phyloP scores from a whole-genome alignment of 73 alveolate species.

The Tetrahymena malaccensis region DNA sequence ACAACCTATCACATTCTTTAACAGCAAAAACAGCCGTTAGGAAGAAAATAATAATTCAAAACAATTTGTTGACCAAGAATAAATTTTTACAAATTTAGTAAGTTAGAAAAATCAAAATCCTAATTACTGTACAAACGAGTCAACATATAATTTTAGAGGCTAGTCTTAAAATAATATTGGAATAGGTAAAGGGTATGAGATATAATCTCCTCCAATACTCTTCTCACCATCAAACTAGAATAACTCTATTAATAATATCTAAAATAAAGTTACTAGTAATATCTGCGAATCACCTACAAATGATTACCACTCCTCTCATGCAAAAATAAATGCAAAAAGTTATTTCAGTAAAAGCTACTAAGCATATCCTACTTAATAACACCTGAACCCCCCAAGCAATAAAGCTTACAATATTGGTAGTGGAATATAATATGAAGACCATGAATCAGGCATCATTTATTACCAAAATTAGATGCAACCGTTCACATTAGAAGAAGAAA shows the following conservation, averaged over 20 bases:
- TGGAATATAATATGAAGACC: not conserved
- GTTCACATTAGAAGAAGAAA: not conserved
- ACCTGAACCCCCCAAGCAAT: not conserved
- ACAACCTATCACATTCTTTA: not conserved
- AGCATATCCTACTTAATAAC: not conserved
- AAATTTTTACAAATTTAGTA: not conserved
- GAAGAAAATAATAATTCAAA: not conserved
- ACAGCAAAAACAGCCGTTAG: not conserved
- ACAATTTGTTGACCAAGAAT: not conserved
- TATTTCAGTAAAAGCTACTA: not conserved
- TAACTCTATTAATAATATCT: not conserved
- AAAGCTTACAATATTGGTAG: not conserved
- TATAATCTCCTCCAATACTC: not conserved
- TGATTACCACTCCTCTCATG: not conserved
- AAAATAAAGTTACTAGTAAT: not conserved
- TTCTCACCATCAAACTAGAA: not conserved
- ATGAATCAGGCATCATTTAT: not conserved
- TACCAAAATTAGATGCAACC: not conserved
- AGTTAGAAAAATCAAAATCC: not conserved
- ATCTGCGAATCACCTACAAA: not conserved
- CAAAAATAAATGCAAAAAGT: not conserved
- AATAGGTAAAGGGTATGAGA: not conserved
- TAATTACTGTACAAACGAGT: not conserved
- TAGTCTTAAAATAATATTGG: not conserved
- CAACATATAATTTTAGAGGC: not conserved